A percentile compares a stretch with the other conserved stretches of the same genome.
Conservation (phyloP, 2,329 filamentous ascomycete species). For the Magnaporthiopsis rhizophila region DNA sequence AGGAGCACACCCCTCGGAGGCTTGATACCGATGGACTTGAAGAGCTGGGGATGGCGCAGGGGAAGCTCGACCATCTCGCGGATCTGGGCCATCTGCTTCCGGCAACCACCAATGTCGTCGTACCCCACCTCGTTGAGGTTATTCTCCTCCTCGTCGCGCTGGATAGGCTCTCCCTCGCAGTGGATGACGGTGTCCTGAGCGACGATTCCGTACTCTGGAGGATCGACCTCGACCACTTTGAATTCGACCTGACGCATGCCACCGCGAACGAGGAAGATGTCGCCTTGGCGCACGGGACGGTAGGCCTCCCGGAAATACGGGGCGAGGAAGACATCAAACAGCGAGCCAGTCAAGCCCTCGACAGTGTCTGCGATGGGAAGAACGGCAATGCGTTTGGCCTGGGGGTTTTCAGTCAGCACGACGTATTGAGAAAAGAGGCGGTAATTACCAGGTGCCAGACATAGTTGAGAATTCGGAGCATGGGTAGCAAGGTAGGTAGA, state of each 20-base stretch:
- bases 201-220: constrained; percentile 96
- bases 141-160: constrained; percentile 97
- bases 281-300: constrained; percentile 91
- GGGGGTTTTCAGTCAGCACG: neutral
- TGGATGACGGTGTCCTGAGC: constrained; percentile 98
- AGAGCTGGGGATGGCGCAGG: constrained; percentile 92
- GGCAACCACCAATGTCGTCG: constrained; percentile 97
- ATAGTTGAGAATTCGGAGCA: neutral
- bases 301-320: constrained; percentile 99
- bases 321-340: constrained; percentile 98
- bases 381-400: constrained; percentile 98
- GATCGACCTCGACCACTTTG: constrained; percentile 98
- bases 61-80: constrained; percentile 97
- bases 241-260: constrained; percentile 99
- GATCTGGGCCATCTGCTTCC: constrained; percentile 99
- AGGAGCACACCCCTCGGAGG: constrained; percentile 96
- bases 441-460: constrained; percentile 1
- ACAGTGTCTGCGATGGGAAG: constrained; percentile 97
- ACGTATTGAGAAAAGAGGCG: neutral
- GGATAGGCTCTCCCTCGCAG: constrained; percentile 86
- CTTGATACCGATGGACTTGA: constrained; percentile 99
- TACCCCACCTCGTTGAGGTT: constrained; percentile 99
- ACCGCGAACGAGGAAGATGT: constrained; percentile 93
- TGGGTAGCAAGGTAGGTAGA: neutral
- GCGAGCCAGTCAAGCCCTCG: constrained; percentile 91